Conservation (phyloP, 441 rosid genomes). For the Biscutella laevigata region DNA sequence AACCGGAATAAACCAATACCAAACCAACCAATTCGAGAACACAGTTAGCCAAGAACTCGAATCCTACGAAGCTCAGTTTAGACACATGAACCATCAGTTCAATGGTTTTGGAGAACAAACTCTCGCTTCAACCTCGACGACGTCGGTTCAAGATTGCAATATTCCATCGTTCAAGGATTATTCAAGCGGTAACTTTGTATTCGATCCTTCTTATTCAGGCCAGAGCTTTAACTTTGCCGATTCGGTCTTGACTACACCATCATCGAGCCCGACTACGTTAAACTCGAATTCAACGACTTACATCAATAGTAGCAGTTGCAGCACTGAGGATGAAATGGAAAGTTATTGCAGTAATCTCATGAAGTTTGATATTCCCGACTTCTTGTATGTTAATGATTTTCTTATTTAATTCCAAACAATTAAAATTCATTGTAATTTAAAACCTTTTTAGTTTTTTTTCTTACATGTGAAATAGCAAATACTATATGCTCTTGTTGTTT, state of each 20-base stretch:
- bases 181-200: conserved; percentile 4
- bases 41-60: conserved; percentile 30
- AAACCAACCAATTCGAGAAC: conserved; percentile 26
- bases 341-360: conserved; percentile 55
- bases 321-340: conserved; percentile 70
- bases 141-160: conserved; percentile 17
- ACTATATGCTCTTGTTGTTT: not conserved
- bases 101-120: conserved; percentile 15
- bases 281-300: conserved; percentile 56
- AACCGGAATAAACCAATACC: conserved; percentile 23
- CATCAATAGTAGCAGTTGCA: conserved; percentile 34
- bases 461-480: conserved; percentile 23
- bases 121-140: conserved; percentile 16
- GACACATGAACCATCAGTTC: conserved; percentile 6
- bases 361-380: conserved; percentile 47
- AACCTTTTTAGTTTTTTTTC: not conserved
- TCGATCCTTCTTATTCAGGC: conserved; percentile 23
- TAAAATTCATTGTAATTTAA: conserved; percentile 1
- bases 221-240: conserved; percentile 31
- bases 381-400: conserved; percentile 42
- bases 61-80: conserved; percentile 28
- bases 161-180: conserved; percentile 18
- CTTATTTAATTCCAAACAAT: conserved; percentile 28
- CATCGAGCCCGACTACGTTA: conserved; percentile 57
- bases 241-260: conserved; percentile 54